Evolutionary conservation across 345 rosid species (phyloP).

Genomic region (Capsella bursapastoris): DNA sequence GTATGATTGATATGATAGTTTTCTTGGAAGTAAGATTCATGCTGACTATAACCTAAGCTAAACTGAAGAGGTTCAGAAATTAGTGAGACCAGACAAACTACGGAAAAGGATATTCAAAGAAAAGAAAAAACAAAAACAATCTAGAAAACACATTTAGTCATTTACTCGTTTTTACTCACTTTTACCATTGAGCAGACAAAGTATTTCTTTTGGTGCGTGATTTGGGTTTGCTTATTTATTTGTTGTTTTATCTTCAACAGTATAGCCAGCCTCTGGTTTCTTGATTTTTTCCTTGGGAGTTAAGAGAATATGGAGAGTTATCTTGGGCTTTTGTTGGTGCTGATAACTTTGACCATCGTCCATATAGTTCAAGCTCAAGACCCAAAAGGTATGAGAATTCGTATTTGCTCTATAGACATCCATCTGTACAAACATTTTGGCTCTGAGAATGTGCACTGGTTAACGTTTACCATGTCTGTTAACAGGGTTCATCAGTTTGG

Average conservation of each 20-base stretch:
- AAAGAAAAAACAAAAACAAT: too few species aligned
- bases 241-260: not conserved
- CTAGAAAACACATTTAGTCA: not conserved
- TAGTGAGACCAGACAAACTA: too few species aligned
- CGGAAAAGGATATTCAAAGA: too few species aligned
- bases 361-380: constrained; percentile 37
- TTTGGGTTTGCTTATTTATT: not conserved
- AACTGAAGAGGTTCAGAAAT: too few species aligned
- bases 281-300: not conserved
- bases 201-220: constrained; percentile 11
- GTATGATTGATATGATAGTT: too few species aligned
- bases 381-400: constrained; percentile 33
- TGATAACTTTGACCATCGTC: constrained; percentile 1
- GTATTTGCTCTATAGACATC: not conserved
- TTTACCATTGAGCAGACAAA: constrained; percentile 14
- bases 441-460: not conserved
- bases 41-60: too few species aligned
- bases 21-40: too few species aligned
- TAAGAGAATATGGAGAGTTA: constrained; percentile 13
- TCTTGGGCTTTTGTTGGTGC: not conserved
- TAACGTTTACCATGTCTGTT: not conserved
- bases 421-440: not conserved
- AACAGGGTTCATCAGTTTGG: constrained; percentile 56
- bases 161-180: too few species aligned
- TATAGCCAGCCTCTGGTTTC: not conserved